Percentiles rank a stretch among this genome's conserved stretches.
Evolutionary conservation across 768 basidiomycete genomes (phyloP).

Genomic region (Tephrocybe rancida): DNA sequence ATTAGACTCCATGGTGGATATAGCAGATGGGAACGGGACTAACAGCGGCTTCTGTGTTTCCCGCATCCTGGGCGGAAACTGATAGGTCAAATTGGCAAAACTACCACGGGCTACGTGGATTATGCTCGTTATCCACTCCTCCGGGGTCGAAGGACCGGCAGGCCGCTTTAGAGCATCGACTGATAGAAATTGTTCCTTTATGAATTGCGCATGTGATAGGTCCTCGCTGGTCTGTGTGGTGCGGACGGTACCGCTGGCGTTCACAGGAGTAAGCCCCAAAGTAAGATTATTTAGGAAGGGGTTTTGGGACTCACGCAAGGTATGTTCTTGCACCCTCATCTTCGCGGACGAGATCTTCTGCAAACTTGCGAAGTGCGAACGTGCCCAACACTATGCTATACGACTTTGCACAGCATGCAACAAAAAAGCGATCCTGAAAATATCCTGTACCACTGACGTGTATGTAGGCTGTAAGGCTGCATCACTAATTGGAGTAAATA

Average conservation of each 20-base stretch:
- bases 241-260: background rate
- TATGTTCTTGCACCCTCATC: background rate
- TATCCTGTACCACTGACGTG: conserved; percentile 14
- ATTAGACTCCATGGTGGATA: background rate
- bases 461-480: background rate
- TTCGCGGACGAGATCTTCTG: conserved; percentile 12
- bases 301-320: conserved; percentile 10
- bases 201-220: no score
- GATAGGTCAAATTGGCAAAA: background rate
- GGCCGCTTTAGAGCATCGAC: no score
- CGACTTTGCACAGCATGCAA: conserved; percentile 12
- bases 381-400: background rate
- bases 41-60: background rate
- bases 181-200: no score
- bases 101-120: background rate
- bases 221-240: no score
- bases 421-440: conserved; percentile 2
- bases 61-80: background rate
- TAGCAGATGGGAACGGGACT: background rate
- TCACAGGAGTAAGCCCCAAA: background rate
- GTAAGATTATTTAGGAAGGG: background rate
- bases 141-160: no score
- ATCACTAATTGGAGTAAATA: background rate
- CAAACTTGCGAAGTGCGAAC: conserved; percentile 5
- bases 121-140: background rate